Percentiles rank a stretch among this genome's conserved stretches.
Evolutionary conservation across 2,329 filamentous ascomycete genomes (phyloP).

Genomic region (Botrytis medusae): DNA sequence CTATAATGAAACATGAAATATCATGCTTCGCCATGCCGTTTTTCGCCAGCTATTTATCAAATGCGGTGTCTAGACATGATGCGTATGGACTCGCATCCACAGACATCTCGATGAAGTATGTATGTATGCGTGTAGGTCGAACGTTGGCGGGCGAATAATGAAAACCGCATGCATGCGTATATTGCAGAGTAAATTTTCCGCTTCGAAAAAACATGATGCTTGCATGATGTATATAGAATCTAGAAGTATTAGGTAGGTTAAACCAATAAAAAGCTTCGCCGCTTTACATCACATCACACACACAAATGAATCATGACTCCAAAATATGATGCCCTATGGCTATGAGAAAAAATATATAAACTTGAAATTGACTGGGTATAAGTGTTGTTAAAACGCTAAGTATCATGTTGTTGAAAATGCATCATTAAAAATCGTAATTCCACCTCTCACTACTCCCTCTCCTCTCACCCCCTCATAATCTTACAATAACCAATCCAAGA

Average conservation of each 20-base stretch:
- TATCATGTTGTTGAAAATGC: constrained; percentile 5
- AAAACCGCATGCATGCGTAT: no score
- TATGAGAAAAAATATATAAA: not conserved
- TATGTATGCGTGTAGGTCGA: no score
- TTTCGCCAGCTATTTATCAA: no score
- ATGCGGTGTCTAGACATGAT: not conserved
- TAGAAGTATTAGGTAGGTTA: not conserved
- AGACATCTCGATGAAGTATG: not conserved
- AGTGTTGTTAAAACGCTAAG: constrained; percentile 1
- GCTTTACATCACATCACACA: not conserved
- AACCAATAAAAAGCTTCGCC: not conserved
- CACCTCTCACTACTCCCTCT: no score
- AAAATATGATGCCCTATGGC: not conserved
- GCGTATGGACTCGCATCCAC: not conserved
- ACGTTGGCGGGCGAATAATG: no score
- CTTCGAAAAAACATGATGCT: not conserved
- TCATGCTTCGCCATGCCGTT: no score
- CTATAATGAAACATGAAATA: no score
- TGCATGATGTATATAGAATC: no score
- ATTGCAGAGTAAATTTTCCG: not conserved
- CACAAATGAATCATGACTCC: not conserved
- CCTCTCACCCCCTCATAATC: not conserved
- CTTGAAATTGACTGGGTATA: constrained; percentile 10
- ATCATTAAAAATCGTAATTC: not conserved
- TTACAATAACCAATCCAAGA: constrained; percentile 13